Percentiles rank a stretch among this genome's conserved stretches.
phyloP scores from a whole-genome alignment of 1,284 basidiomycete species.

The Fomitopsis betulina region DNA sequence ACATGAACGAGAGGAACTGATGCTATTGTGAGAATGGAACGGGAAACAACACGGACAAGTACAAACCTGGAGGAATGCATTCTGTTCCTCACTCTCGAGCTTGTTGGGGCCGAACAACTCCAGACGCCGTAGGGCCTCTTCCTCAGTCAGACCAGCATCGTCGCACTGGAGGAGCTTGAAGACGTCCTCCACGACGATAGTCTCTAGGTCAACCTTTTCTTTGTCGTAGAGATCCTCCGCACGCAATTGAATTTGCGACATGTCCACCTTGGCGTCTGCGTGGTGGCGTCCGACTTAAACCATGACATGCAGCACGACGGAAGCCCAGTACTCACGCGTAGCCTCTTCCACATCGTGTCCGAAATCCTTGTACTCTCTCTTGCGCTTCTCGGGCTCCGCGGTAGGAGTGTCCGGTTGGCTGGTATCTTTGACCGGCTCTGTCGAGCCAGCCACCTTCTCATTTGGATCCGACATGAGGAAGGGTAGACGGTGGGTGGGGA shows the following conservation, averaged over 20 bases:
- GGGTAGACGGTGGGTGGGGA: slow-evolving; percentile 5
- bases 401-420: slow-evolving; percentile 13
- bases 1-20: slow-evolving; percentile 96
- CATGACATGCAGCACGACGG: slow-evolving; percentile 7
- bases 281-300: slow-evolving; percentile 9
- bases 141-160: slow-evolving; percentile 72
- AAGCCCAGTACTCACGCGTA: slow-evolving; percentile 52
- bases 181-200: slow-evolving; percentile 94
- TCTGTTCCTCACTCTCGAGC: slow-evolving; percentile 88
- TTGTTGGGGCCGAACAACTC: slow-evolving; percentile 96
- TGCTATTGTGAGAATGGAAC: slow-evolving; percentile 26
- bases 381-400: slow-evolving; percentile 51
- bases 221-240: slow-evolving; percentile 96
- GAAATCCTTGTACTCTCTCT: slow-evolving; percentile 92
- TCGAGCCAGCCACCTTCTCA: slow-evolving; percentile 31
- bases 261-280: slow-evolving; percentile 81
- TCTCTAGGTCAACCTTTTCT: slow-evolving; percentile 98
- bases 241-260: slow-evolving; percentile 86
- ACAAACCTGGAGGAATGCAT: slow-evolving; percentile 75
- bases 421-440: slow-evolving; percentile 22
- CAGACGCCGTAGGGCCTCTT: slow-evolving; percentile 83
- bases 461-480: slow-evolving; percentile 26
- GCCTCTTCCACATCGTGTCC: slow-evolving; percentile 70
- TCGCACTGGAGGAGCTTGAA: slow-evolving; percentile 92
- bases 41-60: not conserved